Evolutionary conservation across 352 stramenopile genomes (phyloP), one percentile per base, ranked within the genome.

Genomic region (Phytophthora rubi): DNA sequence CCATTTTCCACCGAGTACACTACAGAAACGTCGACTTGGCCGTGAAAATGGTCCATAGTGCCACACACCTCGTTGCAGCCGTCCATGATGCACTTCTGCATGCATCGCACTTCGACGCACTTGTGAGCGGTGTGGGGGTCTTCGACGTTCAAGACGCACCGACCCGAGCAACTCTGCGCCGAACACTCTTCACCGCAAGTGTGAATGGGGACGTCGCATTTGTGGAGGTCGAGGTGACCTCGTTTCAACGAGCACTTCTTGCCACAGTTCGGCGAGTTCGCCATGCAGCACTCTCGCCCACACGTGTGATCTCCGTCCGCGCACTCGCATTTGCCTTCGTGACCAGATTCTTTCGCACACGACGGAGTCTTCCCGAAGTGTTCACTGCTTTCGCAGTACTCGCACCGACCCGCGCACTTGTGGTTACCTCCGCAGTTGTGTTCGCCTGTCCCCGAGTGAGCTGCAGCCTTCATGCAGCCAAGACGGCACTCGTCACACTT

Each of bases 261-360:
- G 0, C 76, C 81, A 45, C 86, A 95, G 52, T 90, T 95, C 6
- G 64, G 59, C 0, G 88, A 87, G 7, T 61, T 39, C 0, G 53
- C 28, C 62, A 90, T 65, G 32, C 51, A 75, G 51, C 88, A 95
- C 8, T 73, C 62, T 49, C 57, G 5, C 0, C 77, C 70, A 32
- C 88, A 95, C 3, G 88, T 93, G 68, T 95, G 88, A 59, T 91
- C 81, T 15, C 83, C 83, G 21, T 76, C 52, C 1, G 45, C 54
- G 49, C 88, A 93, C 18, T 93, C 87, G 53, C 88, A 95, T 37
- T 67, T 73, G 4, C 86, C 88, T 59, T 85, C 78, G 51, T 95
- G 88, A 1, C 88, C 84, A 53, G 84, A 75, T 65, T 80, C 76
- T 61, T 87, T 88, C 1, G 59, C 45, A 30, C 88, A 95, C 1